These are phyloP conservation scores for Ajuga reptans DNA, from an alignment of 305 asterid species.

Conservation along the genomic window DNA sequence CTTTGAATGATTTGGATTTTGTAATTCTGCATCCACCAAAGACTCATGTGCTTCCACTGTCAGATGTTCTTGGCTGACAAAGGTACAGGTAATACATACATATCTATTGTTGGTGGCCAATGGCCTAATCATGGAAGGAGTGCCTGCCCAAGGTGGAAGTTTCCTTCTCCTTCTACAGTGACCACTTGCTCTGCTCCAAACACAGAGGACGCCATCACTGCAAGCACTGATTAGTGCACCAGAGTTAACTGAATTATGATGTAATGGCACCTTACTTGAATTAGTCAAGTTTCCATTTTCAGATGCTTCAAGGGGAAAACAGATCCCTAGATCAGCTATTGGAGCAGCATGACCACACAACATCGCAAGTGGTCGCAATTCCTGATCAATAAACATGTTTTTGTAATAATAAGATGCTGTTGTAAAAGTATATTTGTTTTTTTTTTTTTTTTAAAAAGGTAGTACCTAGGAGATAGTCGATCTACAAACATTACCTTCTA, in stretches of 20 bases:
- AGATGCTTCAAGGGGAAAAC: slow-evolving; percentile 60
- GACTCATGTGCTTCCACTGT: slow-evolving; percentile 29
- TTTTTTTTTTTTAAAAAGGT: neutral
- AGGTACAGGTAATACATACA: slow-evolving; percentile 66
- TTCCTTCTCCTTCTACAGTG: slow-evolving; percentile 86
- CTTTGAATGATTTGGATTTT: slow-evolving; percentile 36
- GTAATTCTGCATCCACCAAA: slow-evolving; percentile 38
- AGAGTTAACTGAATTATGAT: slow-evolving; percentile 36
- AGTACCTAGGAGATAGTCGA: neutral
- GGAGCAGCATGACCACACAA: slow-evolving; percentile 89
- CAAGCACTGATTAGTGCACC: slow-evolving; percentile 77
- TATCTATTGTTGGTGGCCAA: slow-evolving; percentile 67
- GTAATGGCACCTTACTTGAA: slow-evolving; percentile 29
- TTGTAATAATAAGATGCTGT: neutral
- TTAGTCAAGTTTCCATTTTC: slow-evolving; percentile 38
- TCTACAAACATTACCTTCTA: neutral
- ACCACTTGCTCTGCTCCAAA: slow-evolving; percentile 90
- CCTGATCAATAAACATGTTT: slow-evolving; percentile 47
- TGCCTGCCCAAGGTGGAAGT: slow-evolving; percentile 96
- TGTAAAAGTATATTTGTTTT: neutral
- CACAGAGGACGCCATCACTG: slow-evolving; percentile 79
- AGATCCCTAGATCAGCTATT: slow-evolving; percentile 70
- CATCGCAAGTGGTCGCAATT: slow-evolving; percentile 76
- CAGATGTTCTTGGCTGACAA: slow-evolving; percentile 38
- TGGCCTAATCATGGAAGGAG: slow-evolving; percentile 56